Evolutionary conservation across 2,329 filamentous ascomycete genomes (phyloP).

Genomic region (Tricladium varicosporioides): DNA sequence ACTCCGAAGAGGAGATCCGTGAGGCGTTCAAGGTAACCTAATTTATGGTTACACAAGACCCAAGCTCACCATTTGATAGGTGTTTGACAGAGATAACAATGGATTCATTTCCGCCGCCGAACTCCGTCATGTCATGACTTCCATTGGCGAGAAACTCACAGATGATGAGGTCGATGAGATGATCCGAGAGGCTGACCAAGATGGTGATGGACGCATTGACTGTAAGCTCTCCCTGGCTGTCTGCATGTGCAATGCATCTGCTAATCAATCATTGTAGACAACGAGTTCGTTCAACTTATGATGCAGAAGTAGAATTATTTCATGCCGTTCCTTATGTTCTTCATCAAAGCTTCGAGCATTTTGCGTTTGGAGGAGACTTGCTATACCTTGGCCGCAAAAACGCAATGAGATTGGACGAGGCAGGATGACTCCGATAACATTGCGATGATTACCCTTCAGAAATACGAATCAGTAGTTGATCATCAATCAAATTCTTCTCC

Average conservation of each 20-base stretch:
- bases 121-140: constrained; percentile 88
- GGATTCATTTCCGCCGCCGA: constrained; percentile 88
- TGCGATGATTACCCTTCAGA: constrained; percentile 27
- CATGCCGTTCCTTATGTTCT: constrained; percentile 13
- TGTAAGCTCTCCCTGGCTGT: constrained; percentile 55
- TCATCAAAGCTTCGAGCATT: constrained; percentile 15
- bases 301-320: constrained; percentile 74
- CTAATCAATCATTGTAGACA: constrained; percentile 53
- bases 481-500: neutral
- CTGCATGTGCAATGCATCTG: constrained; percentile 25
- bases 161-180: constrained; percentile 92
- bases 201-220: constrained; percentile 84
- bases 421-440: constrained; percentile 19
- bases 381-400: no score
- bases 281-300: constrained; percentile 93
- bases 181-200: constrained; percentile 88
- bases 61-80: constrained; percentile 39
- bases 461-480: constrained; percentile 2
- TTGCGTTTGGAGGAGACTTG: no score
- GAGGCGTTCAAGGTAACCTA: constrained; percentile 76
- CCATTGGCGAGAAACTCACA: constrained; percentile 86
- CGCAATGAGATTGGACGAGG: constrained; percentile 3
- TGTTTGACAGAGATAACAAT: constrained; percentile 88
- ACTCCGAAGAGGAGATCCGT: constrained; percentile 86
- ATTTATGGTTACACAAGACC: neutral